A percentile compares a stretch with the other conserved stretches of the same genome.
phyloP scores from a whole-genome alignment of 192 early-diverging fungal genomes.

The Backusella australiensis region DNA sequence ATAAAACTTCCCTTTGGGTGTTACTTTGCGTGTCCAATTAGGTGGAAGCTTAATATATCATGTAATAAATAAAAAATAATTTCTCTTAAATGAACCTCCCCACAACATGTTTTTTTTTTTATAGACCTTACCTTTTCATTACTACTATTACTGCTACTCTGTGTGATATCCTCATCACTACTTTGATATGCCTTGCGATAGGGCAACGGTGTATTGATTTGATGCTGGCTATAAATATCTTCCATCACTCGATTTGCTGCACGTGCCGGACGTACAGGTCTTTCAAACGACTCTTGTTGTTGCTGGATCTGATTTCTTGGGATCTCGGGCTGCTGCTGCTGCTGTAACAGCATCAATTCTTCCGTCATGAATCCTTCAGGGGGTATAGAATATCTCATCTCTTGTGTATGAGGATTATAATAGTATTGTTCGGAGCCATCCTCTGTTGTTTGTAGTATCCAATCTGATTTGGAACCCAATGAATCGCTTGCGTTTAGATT shows the following conservation, averaged over 20 bases:
- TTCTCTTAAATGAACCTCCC: background rate
- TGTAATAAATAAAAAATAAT: background rate
- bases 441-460: slow-evolving; percentile 39
- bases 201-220: background rate
- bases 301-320: background rate
- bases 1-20: slow-evolving; percentile 51
- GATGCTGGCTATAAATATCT: slow-evolving; percentile 1
- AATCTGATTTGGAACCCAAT: background rate
- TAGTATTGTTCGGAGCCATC: slow-evolving; percentile 44
- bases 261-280: slow-evolving; percentile 14
- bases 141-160: background rate
- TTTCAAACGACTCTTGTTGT: slow-evolving; percentile 1
- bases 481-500: slow-evolving; percentile 2
- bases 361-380: slow-evolving; percentile 11
- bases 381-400: slow-evolving; percentile 46
- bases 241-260: slow-evolving; percentile 12
- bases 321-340: background rate
- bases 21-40: slow-evolving; percentile 57
- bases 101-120: too few species aligned
- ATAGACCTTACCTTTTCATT: background rate
- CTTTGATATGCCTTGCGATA: background rate
- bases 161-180: background rate
- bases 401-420: slow-evolving; percentile 38
- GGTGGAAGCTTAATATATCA: slow-evolving; percentile 36
- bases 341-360: background rate